Percentiles rank a stretch among this genome's conserved stretches.
phyloP scores from a whole-genome alignment of 148 eudicot genomes.

The Rhododendron griersonianum region DNA sequence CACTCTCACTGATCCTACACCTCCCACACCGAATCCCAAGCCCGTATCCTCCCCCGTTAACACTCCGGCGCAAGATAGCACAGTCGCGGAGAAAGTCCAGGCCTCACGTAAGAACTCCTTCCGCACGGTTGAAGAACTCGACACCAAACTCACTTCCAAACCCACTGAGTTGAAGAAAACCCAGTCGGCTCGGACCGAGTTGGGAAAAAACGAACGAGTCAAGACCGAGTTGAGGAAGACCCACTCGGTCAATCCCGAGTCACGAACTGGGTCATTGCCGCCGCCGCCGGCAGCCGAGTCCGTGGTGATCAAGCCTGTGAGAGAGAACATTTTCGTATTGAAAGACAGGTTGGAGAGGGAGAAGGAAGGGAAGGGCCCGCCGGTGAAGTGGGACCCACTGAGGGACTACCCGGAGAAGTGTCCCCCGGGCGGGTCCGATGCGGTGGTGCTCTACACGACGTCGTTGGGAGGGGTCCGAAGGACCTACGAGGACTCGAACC shows the following conservation, averaged over 20 bases:
- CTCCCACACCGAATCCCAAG: slow-evolving; percentile 12
- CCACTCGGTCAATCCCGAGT: slow-evolving; percentile 4
- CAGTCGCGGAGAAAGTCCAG: neutral
- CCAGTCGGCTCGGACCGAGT: slow-evolving; percentile 19
- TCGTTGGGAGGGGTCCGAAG: slow-evolving; percentile 79
- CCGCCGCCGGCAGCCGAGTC: neutral
- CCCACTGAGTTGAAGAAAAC: slow-evolving; percentile 28
- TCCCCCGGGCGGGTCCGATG: slow-evolving; percentile 65
- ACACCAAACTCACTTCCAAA: slow-evolving; percentile 29
- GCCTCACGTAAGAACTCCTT: slow-evolving; percentile 44
- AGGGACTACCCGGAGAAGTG: slow-evolving; percentile 56
- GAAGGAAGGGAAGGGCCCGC: slow-evolving; percentile 60
- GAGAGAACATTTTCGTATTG: slow-evolving; percentile 65
- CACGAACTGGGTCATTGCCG: neutral
- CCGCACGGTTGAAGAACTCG: slow-evolving; percentile 76
- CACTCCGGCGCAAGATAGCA: slow-evolving; percentile 11
- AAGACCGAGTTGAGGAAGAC: slow-evolving; percentile 23
- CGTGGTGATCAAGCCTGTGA: slow-evolving; percentile 35
- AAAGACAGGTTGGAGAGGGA: slow-evolving; percentile 59
- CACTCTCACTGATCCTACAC: slow-evolving; percentile 14
- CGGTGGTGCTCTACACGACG: slow-evolving; percentile 79
- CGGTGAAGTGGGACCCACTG: slow-evolving; percentile 57
- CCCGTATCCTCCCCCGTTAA: neutral
- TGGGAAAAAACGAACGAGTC: slow-evolving; percentile 24
- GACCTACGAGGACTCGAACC: slow-evolving; percentile 80